Percentiles rank a stretch among this genome's conserved stretches.
Evolutionary conservation across 495 filamentous ascomycete species (phyloP).

Genomic region (Penicillium bialowiezense): DNA sequence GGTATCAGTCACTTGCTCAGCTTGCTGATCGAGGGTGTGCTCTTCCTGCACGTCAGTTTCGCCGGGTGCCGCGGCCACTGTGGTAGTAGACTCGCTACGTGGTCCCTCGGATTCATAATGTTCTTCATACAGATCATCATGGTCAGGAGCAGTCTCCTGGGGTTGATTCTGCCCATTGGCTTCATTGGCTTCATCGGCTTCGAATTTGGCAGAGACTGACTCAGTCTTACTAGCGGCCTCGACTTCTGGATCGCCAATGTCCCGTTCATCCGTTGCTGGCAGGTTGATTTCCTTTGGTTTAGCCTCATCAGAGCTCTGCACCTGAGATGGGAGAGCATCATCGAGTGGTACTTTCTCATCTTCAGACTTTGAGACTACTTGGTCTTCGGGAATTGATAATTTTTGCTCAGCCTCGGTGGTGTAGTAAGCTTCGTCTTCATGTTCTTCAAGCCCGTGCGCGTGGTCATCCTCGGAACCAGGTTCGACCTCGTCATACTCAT

Average conservation of each 20-base stretch:
- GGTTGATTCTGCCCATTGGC: constrained; percentile 6
- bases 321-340: constrained; percentile 1
- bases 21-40: constrained; percentile 14
- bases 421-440: constrained; percentile 5
- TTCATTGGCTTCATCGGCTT: too few relatives aligned
- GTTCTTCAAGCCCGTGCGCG: constrained; percentile 5
- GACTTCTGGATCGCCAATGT: background rate
- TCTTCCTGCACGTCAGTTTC: constrained; percentile 12
- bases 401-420: constrained; percentile 9
- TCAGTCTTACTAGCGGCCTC: background rate
- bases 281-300: constrained; percentile 5
- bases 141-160: constrained; percentile 2
- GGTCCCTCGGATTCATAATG: constrained; percentile 29
- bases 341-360: constrained; percentile 3
- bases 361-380: background rate
- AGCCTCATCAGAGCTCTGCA: constrained; percentile 3
- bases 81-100: constrained; percentile 31
- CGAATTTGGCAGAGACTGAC: background rate
- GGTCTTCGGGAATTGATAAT: background rate
- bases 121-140: constrained; percentile 12
- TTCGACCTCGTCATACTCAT: constrained; percentile 33
- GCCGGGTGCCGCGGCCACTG: constrained; percentile 20
- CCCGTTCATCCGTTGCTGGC: background rate
- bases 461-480: constrained; percentile 16
- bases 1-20: constrained; percentile 2